Evolutionary conservation across 176 grass and related monocot species (phyloP), one percentile per base, ranked within the genome.

Genomic region (Musa itinerans): DNA sequence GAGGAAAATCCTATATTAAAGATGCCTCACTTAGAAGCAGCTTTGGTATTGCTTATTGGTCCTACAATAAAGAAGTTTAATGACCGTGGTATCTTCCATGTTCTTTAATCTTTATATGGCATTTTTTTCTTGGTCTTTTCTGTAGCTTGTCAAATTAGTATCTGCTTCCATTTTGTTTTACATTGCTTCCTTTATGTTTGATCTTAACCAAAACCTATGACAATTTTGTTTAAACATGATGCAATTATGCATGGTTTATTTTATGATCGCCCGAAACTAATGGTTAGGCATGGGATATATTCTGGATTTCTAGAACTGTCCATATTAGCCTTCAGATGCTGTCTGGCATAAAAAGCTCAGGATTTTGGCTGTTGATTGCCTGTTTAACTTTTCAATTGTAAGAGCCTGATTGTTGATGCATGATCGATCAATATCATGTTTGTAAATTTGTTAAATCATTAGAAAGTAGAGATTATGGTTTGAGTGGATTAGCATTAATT

Each of bases 1-100:
- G 90, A 98, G 85, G 94, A 98, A 59, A 98, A 93, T 81, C 94
- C 90, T 61, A 65, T 98, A 73, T 78, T 98, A 75, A 90, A 98
- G 57, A 85, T 84, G 69, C 86, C 88, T 82, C 88, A 98, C 81
- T 74, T 93, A 68, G 94, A 93, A 84, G 90, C 84, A 66, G 85
- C 83, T 61, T 85, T 80, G 55, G 81, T 98, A 79, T 83, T 93
- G 74, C 94, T 98, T 70, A 83, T 98, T 81, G 94, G 94, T 48
- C 86, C 88, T 79, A 93, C 82, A 52, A 77, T 98, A 76, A 98
- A 93, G 68, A 93, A 91, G 78, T 93, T 98, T 79, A 98, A 98
- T 17, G 88, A 98, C 25, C 85, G 80, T 82, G 90, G 94, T 98
- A 89, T 73, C 58, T 25, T 23, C 11, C 48, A 71, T 68, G 22